Evolutionary conservation across 2,329 filamentous ascomycete species (phyloP).

Genomic region (Rhynchosporium graminicola): DNA sequence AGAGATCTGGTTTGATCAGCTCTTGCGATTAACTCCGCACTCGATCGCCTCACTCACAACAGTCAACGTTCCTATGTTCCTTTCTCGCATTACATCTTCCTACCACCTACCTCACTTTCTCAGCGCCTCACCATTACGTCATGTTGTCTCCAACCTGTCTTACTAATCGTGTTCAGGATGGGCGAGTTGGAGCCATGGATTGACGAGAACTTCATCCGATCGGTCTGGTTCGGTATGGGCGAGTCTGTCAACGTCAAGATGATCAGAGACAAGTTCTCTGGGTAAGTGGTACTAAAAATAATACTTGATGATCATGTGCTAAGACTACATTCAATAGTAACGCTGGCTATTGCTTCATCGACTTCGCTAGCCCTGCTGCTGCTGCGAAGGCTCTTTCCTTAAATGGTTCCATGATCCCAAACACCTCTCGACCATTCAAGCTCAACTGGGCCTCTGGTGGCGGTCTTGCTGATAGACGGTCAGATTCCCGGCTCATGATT

Average conservation of each 20-base stretch:
- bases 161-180: slow-evolving; percentile 68
- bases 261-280: slow-evolving; percentile 98
- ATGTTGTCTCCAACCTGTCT: not conserved
- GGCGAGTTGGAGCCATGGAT: slow-evolving; percentile 99
- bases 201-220: slow-evolving; percentile 97
- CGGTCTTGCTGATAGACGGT: slow-evolving; percentile 91
- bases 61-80: not conserved
- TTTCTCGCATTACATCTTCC: not conserved
- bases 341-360: slow-evolving; percentile 98
- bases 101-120: not conserved
- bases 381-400: slow-evolving; percentile 88
- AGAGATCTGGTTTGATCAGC: not conserved
- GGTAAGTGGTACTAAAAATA: slow-evolving; percentile 56
- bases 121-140: not conserved
- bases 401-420: slow-evolving; percentile 87
- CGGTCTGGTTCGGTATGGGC: slow-evolving; percentile 84
- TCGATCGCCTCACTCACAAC: not conserved
- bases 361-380: slow-evolving; percentile 80
- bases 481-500: slow-evolving; percentile 44
- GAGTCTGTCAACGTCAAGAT: slow-evolving; percentile 99
- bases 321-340: slow-evolving; percentile 59
- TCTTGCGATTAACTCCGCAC: not conserved
- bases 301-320: slow-evolving; percentile 18
- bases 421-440: slow-evolving; percentile 95
- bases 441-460: slow-evolving; percentile 99